Conservation (phyloP, 2,329 filamentous ascomycete species). For the Hypoxylon sp. region DNA sequence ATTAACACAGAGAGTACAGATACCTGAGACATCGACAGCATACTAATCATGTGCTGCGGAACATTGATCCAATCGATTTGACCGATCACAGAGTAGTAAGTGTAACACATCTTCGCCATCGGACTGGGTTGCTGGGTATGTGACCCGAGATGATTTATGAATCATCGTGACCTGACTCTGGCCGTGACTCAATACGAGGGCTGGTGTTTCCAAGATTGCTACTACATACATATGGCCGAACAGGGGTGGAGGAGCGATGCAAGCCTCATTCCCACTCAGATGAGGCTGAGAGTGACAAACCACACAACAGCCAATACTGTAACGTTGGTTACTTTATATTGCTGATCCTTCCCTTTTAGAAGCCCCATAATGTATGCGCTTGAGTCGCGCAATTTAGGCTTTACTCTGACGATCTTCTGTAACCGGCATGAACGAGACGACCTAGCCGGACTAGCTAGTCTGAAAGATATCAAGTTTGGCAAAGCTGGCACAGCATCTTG, state of each 20-base stretch:
- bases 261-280: conserved; percentile 44
- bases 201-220: conserved; percentile 34
- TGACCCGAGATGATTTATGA: conserved; percentile 23
- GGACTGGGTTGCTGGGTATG: conserved; percentile 9
- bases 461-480: conserved; percentile 34
- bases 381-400: conserved; percentile 41
- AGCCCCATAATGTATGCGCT: conserved; percentile 2
- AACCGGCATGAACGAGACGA: conserved; percentile 28
- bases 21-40: conserved; percentile 33
- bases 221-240: conserved; percentile 22
- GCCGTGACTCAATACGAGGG: conserved; percentile 34
- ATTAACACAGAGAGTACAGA: conserved; percentile 13
- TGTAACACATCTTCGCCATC: conserved; percentile 28
- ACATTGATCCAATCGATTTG: conserved; percentile 15
- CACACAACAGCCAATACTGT: conserved; percentile 43
- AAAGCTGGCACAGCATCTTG: conserved; percentile 27
- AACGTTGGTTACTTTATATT: conserved; percentile 39
- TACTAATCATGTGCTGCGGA: conserved; percentile 13
- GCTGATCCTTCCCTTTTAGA: conserved; percentile 39
- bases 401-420: conserved; percentile 20
- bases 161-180: conserved; percentile 38
- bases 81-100: conserved; percentile 11
- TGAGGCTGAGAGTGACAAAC: conserved; percentile 47
- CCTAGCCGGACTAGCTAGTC: conserved; percentile 25
- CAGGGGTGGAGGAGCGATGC: conserved; percentile 35